phyloP scores from a whole-genome alignment of 805 yeast genomes.

The Yamadazyma nakazawae region DNA sequence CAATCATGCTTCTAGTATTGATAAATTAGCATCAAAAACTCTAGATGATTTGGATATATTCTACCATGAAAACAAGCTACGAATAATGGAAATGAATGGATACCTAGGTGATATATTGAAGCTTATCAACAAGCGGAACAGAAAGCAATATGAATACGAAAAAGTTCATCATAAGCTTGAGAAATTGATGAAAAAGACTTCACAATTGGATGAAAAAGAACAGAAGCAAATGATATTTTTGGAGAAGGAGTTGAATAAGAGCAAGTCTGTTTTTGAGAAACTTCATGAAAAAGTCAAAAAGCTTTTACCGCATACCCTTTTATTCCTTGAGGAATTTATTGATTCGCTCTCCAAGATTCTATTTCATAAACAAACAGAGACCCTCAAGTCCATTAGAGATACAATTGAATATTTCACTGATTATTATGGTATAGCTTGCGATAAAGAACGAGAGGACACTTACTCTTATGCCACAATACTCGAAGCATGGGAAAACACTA shows the following conservation, averaged over 20 bases:
- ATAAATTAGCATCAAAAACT: conserved; percentile 16
- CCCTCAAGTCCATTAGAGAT: conserved; percentile 24
- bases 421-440: conserved; percentile 23
- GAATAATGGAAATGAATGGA: conserved; percentile 38
- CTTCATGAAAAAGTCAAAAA: conserved; percentile 39
- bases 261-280: conserved; percentile 27
- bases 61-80: conserved; percentile 26
- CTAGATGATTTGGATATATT: conserved; percentile 22
- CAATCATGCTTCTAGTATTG: conserved; percentile 22
- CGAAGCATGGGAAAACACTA: conserved; percentile 36
- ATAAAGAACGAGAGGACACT: conserved; percentile 2
- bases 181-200: conserved; percentile 31
- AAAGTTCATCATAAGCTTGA: conserved; percentile 36
- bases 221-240: conserved; percentile 27
- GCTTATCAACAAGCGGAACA: conserved; percentile 43
- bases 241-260: conserved; percentile 28
- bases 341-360: conserved; percentile 38
- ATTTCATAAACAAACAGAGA: conserved; percentile 36
- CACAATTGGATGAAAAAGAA: conserved; percentile 37
- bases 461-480: conserved; percentile 29
- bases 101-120: conserved; percentile 35
- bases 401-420: conserved; percentile 20
- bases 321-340: conserved; percentile 48
- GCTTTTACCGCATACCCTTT: conserved; percentile 45
- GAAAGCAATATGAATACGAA: conserved; percentile 41